phyloP scores from a whole-genome alignment of 1,284 basidiomycete species.

The Trichosporon asahii region DNA sequence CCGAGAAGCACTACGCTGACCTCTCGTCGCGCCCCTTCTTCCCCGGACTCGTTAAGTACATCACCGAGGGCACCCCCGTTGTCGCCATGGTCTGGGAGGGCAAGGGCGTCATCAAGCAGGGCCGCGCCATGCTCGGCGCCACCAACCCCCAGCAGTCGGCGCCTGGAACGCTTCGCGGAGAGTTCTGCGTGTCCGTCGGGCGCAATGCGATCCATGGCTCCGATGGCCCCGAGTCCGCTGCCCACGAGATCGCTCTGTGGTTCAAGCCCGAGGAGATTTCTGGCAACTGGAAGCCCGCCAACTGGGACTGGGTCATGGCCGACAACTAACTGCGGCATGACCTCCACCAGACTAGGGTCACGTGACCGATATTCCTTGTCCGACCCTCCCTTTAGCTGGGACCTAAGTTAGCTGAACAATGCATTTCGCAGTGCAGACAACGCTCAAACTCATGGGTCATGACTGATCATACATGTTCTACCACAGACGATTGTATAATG shows the following conservation, averaged over 20 bases:
- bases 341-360: too few relatives aligned
- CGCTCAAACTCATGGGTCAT: neutral
- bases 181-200: conserved; percentile 16
- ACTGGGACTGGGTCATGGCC: conserved; percentile 25
- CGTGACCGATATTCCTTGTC: too few relatives aligned
- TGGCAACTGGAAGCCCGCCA: conserved; percentile 43
- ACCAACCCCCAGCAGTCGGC: conserved; percentile 48
- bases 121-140: conserved; percentile 48
- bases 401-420: neutral
- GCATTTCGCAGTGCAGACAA: neutral
- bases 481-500: neutral
- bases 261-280: conserved; percentile 54
- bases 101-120: conserved; percentile 49
- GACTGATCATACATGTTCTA: conserved; percentile 1
- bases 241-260: conserved; percentile 56
- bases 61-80: conserved; percentile 48
- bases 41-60: conserved; percentile 47
- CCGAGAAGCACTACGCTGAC: conserved; percentile 49
- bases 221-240: conserved; percentile 54
- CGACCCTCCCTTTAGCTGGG: too few relatives aligned
- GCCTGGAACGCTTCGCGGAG: conserved; percentile 25
- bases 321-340: too few relatives aligned
- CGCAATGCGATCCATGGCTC: conserved; percentile 55
- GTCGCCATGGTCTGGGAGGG: conserved; percentile 44
- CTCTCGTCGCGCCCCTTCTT: conserved; percentile 46